Evolutionary conservation across 768 basidiomycete species (phyloP), one percentile per base, ranked within the genome.

Genomic region (Serendipita vermifera): DNA sequence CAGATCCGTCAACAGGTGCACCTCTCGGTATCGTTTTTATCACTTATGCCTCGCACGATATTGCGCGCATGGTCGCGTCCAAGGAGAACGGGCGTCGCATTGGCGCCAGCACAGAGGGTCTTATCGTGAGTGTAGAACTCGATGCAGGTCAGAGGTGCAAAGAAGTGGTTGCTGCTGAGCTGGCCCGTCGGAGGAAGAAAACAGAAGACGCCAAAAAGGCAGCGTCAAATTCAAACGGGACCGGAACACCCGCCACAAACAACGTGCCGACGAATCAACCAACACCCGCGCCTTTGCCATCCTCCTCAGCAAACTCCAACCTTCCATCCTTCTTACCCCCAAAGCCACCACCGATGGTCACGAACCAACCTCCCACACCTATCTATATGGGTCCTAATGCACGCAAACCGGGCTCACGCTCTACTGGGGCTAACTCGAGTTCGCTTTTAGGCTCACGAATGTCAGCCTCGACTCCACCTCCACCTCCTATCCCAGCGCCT

Each of bases 11-110:
- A 53, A 88, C 81, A n/a, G 92, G 91, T 2, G 82, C 79, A 48
- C 78, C 83, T 1, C 76, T 96, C 1, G 92, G 93, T 2, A 78
- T 97, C 38, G 79, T 89, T 38, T 80, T 79, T 64, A 76, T 97
- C 60, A 79, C 77, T 60, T 97, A 67, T 56, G 64, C 68, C 15
- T 70, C 76, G 0, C 79, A 82, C 59, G 80, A 82, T 14, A 82
- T 86, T 39, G 91, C 90, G 3, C 74, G 73, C 56, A 64, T 68
- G 40, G 90, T 86, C 58, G 74, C 85, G 22, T 75, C 75, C 58
- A 75, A 72, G 51, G 82, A 83, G 62, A 74, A 89, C 57, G 86
- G 87, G 29, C 74, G 78, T 64, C 76, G 73, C 62, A 68, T 82
- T 13, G 75, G 79, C 0, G 70, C 70, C 13, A 72, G 75, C 1